These are phyloP conservation scores for Funneliformis caledonium DNA, from an alignment of 371 early-diverging fungal genomes.

Conservation along the genomic window DNA sequence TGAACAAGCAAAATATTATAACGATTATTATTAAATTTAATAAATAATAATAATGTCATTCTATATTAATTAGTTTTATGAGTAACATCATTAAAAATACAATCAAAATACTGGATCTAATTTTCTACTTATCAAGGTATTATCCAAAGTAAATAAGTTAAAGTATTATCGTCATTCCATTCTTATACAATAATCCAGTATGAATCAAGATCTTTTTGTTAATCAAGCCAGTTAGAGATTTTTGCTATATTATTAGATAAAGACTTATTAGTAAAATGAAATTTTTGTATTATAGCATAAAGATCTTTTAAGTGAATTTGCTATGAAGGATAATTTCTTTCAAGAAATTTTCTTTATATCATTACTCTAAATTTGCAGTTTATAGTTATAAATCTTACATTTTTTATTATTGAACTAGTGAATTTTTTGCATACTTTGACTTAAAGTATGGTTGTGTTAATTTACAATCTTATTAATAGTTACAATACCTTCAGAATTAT, in stretches of 20 bases:
- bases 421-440: background rate
- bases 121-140: background rate
- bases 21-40: background rate
- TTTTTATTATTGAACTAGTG: background rate
- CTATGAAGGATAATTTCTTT: background rate
- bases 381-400: background rate
- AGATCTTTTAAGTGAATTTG: background rate
- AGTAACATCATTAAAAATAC: background rate
- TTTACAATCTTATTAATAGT: background rate
- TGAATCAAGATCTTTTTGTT: background rate
- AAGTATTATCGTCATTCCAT: background rate
- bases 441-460: background rate
- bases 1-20: background rate
- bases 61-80: constrained; percentile 3
- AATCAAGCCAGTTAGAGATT: constrained; percentile 17
- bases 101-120: background rate
- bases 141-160: background rate
- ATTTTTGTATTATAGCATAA: background rate
- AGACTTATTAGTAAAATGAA: background rate
- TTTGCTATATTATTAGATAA: background rate
- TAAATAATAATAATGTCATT: background rate
- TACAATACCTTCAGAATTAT: background rate
- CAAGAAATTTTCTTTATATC: constrained; percentile 9
- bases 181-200: background rate
- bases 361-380: background rate